Base-by-base conservation (phyloP, 768 basidiomycete species). In the Lyophyllum decastes region DNA sequence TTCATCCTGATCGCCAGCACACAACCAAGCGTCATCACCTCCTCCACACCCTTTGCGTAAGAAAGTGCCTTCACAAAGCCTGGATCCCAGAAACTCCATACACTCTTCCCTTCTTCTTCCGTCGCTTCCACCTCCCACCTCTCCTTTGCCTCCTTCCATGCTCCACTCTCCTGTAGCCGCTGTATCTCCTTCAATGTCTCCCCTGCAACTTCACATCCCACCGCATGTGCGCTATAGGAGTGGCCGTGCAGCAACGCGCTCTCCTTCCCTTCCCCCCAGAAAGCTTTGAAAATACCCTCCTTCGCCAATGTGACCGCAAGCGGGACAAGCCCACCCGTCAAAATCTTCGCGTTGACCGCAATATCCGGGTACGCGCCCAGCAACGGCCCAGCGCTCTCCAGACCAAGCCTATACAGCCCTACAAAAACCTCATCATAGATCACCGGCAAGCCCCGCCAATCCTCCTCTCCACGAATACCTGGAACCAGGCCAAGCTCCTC, bases 381-480 rank as follows among this genome's bases (percentile, higher is more conserved):
- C 22, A 95, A 67, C 2, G 88, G 79, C 0, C 76, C 79, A 0
- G 82, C 75, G 48, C 88, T 88, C 57, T 84, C 74, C 65, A 90
- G 73, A 0, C 94, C 94, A 46, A 96, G 78, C 33, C 96, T 90
- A 66, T 94, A 85, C n/a, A 98, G 78, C 0, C 96, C 96, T 22
- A 89, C 85, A 68, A 98, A 98, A 10, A 98, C 96, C 71, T 98
- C 96, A 70, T 98, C 96, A 66, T 91, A 98, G 57, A 98, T 86
- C 62, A 98, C 89, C 0, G 96, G 94, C 14, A 98, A 76, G 2
- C 90, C 90, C 4, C 75, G 77, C 86, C 87, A 89, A 4, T 71
- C 64, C 1, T 69, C 43, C 14, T 26, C 38, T 17, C 50, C 55
- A 35, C 30, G 10, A 16, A 21, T 10, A 9, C n/a, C 22, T 14